Base-by-base conservation (phyloP, 1,284 basidiomycete species). In the Trichosporon sp. region DNA sequence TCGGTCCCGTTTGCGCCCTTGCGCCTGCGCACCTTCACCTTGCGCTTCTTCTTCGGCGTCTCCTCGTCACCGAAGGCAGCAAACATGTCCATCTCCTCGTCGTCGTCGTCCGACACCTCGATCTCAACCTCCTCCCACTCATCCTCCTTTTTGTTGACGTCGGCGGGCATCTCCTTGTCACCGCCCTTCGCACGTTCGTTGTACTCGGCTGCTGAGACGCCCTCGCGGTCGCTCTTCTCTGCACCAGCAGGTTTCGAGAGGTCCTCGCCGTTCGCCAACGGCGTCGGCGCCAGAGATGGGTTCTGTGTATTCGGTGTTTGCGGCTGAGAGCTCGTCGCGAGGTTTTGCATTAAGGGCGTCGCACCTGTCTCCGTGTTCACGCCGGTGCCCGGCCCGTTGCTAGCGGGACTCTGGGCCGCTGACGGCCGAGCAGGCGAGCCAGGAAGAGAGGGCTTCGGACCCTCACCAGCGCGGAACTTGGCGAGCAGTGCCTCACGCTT, bases 61-160 rank as follows among this genome's bases (percentile, higher is more conserved):
- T 88, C 86, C 13, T 80, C 77, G 21, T 85, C 84, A 2, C 85
- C 82, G 32, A 86, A 85, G 31, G 91, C 86, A 13, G 92, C 90
- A 76, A 96, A 96, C 93, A 96, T 96, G 80, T 96, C 94, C 72
- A 95, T 91, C 4, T 95, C 86, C 62, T 94, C 91, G 8, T 86
- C 85, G 21, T 85, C 84, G 27, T 82, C 87, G 21, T 86, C 87
- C 21, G 87, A 85, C 5, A 88, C 87, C 62, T 80, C 79, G 66
- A 89, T 89, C 64, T 88, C 82, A 66, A 88, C 86, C 64, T 89
- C 88, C 27, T 87, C 85, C 42, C 85, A 86, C 29, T 83, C 81
- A 1, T 74, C 74, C 29, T 74, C 74, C 38, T 67, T 44, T 18
- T 67, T 27, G 18, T 67, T 15, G 7, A 32, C 29, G 13, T 60